phyloP scores from a whole-genome alignment of 139 green algal species.

The Haematococcus lacustris region DNA sequence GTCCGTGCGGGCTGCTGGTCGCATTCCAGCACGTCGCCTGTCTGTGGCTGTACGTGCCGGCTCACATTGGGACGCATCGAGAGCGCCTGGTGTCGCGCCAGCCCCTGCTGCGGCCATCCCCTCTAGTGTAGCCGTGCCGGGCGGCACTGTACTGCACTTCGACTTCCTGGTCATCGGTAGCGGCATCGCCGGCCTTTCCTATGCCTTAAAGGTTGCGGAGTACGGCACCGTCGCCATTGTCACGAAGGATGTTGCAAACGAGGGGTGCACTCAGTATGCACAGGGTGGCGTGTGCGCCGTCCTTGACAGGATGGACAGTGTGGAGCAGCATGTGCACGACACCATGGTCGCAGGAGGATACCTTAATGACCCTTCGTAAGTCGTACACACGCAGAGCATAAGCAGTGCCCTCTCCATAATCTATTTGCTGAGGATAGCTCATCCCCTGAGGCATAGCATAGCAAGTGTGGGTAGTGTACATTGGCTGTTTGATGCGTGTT shows the following conservation, averaged over 20 bases:
- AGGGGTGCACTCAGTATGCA: conserved; percentile 84
- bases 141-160: conserved; percentile 32
- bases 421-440: too few relatives aligned
- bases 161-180: conserved; percentile 93
- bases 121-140: not conserved
- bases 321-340: conserved; percentile 83
- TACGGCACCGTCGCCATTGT: conserved; percentile 87
- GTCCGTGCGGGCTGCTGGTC: too few relatives aligned
- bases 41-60: too few relatives aligned
- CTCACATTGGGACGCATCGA: conserved; percentile 35
- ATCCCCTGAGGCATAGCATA: too few relatives aligned
- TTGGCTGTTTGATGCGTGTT: too few relatives aligned
- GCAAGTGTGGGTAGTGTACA: too few relatives aligned
- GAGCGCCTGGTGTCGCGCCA: too few relatives aligned
- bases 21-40: too few relatives aligned
- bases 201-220: conserved; percentile 88
- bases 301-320: conserved; percentile 76
- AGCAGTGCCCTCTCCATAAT: too few relatives aligned
- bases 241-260: conserved; percentile 77
- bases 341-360: conserved; percentile 82
- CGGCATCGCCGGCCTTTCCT: conserved; percentile 92
- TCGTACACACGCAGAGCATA: too few relatives aligned
- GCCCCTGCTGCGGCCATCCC: not conserved
- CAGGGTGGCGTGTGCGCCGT: conserved; percentile 93
- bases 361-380: conserved; percentile 71